Evolutionary conservation across 495 filamentous ascomycete genomes (phyloP), one percentile per base, ranked within the genome.

Genomic region (Neurospora sp.): DNA sequence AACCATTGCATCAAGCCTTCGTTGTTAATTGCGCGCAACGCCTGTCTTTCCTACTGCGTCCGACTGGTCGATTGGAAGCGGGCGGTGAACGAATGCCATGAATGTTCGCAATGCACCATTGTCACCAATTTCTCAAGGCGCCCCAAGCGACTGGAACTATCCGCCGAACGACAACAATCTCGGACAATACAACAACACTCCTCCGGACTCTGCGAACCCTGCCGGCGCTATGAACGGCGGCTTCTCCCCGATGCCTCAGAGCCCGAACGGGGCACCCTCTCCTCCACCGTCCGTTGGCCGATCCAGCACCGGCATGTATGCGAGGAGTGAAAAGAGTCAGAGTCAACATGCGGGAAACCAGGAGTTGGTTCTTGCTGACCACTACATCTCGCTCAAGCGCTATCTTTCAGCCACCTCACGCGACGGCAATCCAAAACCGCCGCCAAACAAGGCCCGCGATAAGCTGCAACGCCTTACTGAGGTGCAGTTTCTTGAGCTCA

Each of bases 401-500:
- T 97, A 93, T 76, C 85, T 99, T 37, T 87, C 87, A 22, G 86
- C 88, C 20, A 88, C 89, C 3, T 85, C 92, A 46, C 88, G 88
- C 74, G 91, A 96, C 79, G 92, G 95, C 75, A 89, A 91, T 73
- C 86, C 87, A 35, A 91, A 89, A 73, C 88, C 89, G 44, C 89
- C 90, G 75, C 90, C 93, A 37, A 97, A 95, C 81, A 91, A 92
- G 80, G 96, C 96, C 48, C 88, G 93, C 69, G 96, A 98, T 81
- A 99, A 99, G 83, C 85, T 98, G 61, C 87, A 97, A 69, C 88
- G 95, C 68, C 84, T 99, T 42, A 96, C 94, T 1, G 84, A 91
- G 11, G 93, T 94, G 35, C 96, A 99, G 79, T 99, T 99, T 79
- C 92, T 97, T 79, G 96, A 99, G 83, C 85, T 99, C 27, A 97